phyloP scores from a whole-genome alignment of 225 moss, liverwort and hornwort genomes.

The Marchantia paleacea region DNA sequence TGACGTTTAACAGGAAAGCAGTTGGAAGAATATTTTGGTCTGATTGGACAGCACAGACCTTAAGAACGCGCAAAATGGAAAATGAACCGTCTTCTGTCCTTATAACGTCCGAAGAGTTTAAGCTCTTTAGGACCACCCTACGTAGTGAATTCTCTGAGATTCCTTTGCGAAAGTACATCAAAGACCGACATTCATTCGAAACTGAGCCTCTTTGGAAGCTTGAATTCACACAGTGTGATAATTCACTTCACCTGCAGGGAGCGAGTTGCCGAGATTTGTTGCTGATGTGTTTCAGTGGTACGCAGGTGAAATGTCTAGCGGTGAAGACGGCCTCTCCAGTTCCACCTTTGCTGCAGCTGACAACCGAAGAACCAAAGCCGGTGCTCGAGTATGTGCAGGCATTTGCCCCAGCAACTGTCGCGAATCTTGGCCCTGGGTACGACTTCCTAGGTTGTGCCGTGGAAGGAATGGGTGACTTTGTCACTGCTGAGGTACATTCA shows the following conservation, averaged over 20 bases:
- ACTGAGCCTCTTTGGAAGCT: too few species aligned
- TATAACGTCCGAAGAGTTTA: neutral
- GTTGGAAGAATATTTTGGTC: neutral
- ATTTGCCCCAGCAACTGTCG: conserved; percentile 94
- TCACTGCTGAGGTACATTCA: conserved; percentile 82
- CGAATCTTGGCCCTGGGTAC: conserved; percentile 91
- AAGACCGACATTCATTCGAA: neutral
- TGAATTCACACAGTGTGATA: too few species aligned
- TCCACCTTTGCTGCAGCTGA: conserved; percentile 76
- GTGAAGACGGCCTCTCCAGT: conserved; percentile 47
- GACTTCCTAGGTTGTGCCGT: conserved; percentile 98
- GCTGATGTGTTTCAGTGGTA: neutral
- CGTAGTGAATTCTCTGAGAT: neutral
- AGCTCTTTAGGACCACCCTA: neutral
- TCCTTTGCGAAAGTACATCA: neutral
- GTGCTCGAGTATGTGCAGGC: conserved; percentile 59
- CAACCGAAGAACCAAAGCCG: conserved; percentile 62
- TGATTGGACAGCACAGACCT: neutral
- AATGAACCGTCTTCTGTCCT: neutral
- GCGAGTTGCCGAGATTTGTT: neutral
- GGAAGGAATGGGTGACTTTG: conserved; percentile 89
- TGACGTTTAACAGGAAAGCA: neutral
- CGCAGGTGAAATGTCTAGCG: conserved; percentile 55
- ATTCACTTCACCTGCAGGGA: neutral
- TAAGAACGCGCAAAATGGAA: neutral